A percentile compares a stretch with the other conserved stretches of the same genome.
Conservation (phyloP, 768 basidiomycete genomes). For the Trametes meyenii region DNA sequence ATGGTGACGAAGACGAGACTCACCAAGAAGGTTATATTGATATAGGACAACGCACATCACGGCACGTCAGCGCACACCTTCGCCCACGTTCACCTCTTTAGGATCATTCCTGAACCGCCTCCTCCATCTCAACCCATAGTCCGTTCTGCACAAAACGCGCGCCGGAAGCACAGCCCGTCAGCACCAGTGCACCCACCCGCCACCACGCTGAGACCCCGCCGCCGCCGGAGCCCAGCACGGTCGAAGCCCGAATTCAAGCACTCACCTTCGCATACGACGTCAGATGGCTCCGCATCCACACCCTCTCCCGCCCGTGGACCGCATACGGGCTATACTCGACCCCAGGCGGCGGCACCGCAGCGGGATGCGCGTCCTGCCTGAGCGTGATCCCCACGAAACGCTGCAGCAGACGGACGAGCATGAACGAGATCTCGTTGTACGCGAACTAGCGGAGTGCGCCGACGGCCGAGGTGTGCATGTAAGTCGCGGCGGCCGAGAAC, state of each 20-base stretch:
- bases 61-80: background rate
- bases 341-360: constrained; percentile 43
- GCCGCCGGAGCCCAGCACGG: too few relatives aligned
- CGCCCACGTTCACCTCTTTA: background rate
- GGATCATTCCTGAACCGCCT: constrained; percentile 19
- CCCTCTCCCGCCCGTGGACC: constrained; percentile 49
- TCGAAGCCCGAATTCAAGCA: too few relatives aligned
- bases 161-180: background rate
- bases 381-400: constrained; percentile 49
- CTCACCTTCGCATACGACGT: constrained; percentile 55
- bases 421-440: constrained; percentile 65
- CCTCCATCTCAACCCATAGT: constrained; percentile 41
- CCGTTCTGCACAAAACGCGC: constrained; percentile 31
- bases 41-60: background rate
- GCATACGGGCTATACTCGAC: constrained; percentile 39
- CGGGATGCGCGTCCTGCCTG: constrained; percentile 46
- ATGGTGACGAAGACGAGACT: too few relatives aligned
- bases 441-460: constrained; percentile 49
- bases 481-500: too few relatives aligned
- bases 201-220: too few relatives aligned
- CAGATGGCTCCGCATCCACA: constrained; percentile 52
- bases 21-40: too few relatives aligned
- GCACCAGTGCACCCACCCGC: background rate
- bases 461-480: too few relatives aligned
- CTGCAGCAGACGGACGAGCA: constrained; percentile 63